Evolutionary conservation across 1,284 basidiomycete genomes (phyloP).

Genomic region (Ustanciosporium gigantosporum): DNA sequence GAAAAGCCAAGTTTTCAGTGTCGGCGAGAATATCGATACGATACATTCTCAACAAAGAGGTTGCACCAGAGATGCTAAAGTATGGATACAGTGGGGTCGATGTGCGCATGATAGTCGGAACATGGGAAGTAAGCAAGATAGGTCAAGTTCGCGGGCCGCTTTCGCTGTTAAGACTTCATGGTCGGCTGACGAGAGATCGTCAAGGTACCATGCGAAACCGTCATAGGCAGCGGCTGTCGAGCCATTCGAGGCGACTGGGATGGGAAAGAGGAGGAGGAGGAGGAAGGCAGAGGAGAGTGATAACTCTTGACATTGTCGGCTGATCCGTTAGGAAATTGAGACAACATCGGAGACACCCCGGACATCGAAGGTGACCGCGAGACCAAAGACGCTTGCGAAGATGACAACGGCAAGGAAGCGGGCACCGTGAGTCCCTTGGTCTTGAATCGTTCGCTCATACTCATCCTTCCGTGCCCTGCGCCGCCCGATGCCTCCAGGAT

Average conservation of each 20-base stretch:
- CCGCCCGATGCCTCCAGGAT: conserved; percentile 1
- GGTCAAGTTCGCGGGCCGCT: too few species aligned
- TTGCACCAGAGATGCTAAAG: too few species aligned
- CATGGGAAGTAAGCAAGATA: too few species aligned
- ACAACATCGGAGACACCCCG: neutral
- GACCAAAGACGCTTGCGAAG: conserved; percentile 1
- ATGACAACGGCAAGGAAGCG: conserved; percentile 18
- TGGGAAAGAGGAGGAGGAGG: too few species aligned
- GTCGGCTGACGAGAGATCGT: neutral
- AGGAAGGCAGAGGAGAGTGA: too few species aligned
- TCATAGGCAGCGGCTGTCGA: neutral
- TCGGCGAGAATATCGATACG: too few species aligned
- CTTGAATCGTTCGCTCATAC: conserved; percentile 33
- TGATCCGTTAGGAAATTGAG: neutral
- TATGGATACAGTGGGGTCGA: too few species aligned
- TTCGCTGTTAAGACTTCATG: neutral
- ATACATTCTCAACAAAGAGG: too few species aligned
- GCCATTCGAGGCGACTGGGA: neutral
- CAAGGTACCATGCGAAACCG: neutral
- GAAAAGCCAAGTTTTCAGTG: too few species aligned
- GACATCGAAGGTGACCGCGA: conserved; percentile 11
- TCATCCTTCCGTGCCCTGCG: conserved; percentile 12
- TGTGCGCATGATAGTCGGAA: too few species aligned
- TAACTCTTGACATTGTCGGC: neutral
- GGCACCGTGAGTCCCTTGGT: conserved; percentile 23